Base-by-base conservation (phyloP, 345 rosid species). In the Physaria fendleri region DNA sequence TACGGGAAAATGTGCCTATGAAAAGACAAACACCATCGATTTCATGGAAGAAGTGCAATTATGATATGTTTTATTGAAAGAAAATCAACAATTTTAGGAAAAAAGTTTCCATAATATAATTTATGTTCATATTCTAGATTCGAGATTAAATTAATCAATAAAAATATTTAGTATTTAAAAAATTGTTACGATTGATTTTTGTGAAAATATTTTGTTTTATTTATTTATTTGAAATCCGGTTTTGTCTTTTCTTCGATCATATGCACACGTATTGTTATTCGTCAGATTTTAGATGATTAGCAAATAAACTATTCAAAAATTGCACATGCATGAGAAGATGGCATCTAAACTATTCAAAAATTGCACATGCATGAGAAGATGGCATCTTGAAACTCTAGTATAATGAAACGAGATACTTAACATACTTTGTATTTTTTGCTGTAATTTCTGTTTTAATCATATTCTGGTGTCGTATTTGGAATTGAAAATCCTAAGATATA, bases 331-430 rank as follows among this genome's bases (percentile, higher is more conserved):
- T 33, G 39, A 27, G 32, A 35, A 55, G 42, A 66, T 47, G 27
- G 57, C 71, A 56, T 46, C 42, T 56, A 38, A 65, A 56, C 38
- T 38, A 66, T 38, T 47, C 33, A 47, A 47, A 46, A 13, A 27
- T 32, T 56, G 71, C 71, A 66, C 64, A 46, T 65, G 64, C 50
- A 47, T 33, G 39, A 27, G 32, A 35, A 55, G 42, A 66, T 47
- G 27, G 57, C 71, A 56, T 46, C 42, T 56, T n/a, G 42, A 28
- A 14, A 56, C 23, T 45, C 23, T 45, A 45, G 5, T 23, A 32
- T 22, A 32, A 15, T 37, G 10, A 35, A 27, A 56, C 22, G 40
- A 33, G 6, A 8, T 2, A 53, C 21, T 32, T 24, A 54, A 22
- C n/a, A n/a, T 35, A 35, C 3, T 16, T 8, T 5, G 11, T 16